Base-by-base conservation (phyloP, 1,284 basidiomycete species). In the Irpex lacteus region DNA sequence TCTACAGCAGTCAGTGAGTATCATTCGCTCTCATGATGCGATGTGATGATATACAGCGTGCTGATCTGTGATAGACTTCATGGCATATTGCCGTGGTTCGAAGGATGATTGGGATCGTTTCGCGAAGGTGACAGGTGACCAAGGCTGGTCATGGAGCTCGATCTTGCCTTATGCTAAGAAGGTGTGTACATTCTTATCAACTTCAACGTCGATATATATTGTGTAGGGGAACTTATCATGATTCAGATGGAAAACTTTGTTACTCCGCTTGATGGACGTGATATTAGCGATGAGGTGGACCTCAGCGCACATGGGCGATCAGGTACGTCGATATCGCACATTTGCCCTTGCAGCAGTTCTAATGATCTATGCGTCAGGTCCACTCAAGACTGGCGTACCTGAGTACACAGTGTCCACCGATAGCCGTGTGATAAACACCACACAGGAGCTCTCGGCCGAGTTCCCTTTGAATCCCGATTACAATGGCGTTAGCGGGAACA, bases 31-130 rank as follows among this genome's bases (percentile, higher is more conserved):
- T 19, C 4, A 54, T 38, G n/a, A 11, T 40, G 9, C 6, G 6
- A 21, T n/a, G 11, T 44, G 40, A 44, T 44, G 40, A 44, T 52
- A 8, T 11, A 15, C 8, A 32, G 3, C 52, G 18, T 11, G 21
- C 37, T 59, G 26, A 21, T n/a, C 13, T 47, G n/a, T 57, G 36
- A 8, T 34, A 75, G 74, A 74, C 59, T 68, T 64, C 52, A 65
- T 74, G 66, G 63, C 70, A 15, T 77, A 75, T 57, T 73, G 69
- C 6, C 71, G 76, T 13, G 76, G 75, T 9, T 70, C 73, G 1
- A 60, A 63, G 7, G 72, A 76, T n/a, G 74, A 77, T 54, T 76
- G 61, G 34, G 68, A 77, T 58, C 68, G 71, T 11, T 71, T 64
- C 38, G 75, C 74, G 0, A 36, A 62, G 7, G 58, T 71, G 5